These are phyloP conservation scores for Vigna reflexopilosa DNA, from an alignment of 306 rosid species.

Conservation along the genomic window DNA sequence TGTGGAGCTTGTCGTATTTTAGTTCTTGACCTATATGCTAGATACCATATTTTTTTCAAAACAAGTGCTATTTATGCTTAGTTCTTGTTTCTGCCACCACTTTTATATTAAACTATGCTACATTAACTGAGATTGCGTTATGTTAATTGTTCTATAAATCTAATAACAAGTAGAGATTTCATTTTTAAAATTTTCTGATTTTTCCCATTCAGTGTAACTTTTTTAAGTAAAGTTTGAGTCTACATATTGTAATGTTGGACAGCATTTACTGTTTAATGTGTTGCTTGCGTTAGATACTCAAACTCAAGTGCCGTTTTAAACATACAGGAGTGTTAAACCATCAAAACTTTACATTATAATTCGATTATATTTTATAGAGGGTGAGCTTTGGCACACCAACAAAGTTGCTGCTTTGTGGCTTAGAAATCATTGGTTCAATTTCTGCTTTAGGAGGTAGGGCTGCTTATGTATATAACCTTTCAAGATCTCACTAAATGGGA, in stretches of 20 bases:
- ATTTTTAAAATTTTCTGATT: neutral
- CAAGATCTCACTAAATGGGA: neutral
- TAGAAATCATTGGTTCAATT: too few relatives aligned
- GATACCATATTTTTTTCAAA: too few relatives aligned
- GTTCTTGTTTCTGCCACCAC: neutral
- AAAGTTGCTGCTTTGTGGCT: too few relatives aligned
- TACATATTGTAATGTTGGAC: too few relatives aligned
- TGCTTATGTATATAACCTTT: neutral
- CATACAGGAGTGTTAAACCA: neutral
- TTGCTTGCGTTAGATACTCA: neutral
- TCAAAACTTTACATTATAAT: neutral
- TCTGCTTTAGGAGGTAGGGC: neutral
- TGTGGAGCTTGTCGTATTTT: neutral
- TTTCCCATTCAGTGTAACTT: neutral
- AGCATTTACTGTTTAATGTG: neutral
- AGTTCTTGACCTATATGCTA: too few relatives aligned
- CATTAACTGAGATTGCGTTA: neutral
- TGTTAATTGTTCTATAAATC: neutral
- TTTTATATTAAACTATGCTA: neutral
- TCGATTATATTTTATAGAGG: neutral
- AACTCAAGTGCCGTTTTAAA: neutral
- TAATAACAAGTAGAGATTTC: neutral
- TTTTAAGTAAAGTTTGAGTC: neutral
- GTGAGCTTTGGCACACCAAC: neutral
- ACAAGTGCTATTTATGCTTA: neutral